Percentiles rank a stretch among this genome's conserved stretches.
These are phyloP conservation scores for Penicillium lividum DNA, from an alignment of 495 filamentous ascomycete species.

Conservation along the genomic window DNA sequence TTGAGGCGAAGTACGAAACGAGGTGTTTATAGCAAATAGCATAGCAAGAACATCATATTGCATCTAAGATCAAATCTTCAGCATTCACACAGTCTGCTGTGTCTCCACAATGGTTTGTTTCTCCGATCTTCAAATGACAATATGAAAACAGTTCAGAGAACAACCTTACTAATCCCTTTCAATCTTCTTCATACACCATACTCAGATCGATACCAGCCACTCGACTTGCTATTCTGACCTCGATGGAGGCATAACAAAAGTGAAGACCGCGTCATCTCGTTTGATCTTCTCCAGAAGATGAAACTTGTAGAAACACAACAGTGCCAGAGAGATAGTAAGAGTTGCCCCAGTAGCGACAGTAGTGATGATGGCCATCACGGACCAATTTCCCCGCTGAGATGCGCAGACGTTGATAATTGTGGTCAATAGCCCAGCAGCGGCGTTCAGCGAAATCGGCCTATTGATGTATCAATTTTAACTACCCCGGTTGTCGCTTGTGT, in stretches of 20 bases:
- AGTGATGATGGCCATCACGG: conserved; percentile 19
- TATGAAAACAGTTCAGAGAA: background rate
- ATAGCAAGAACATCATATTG: background rate
- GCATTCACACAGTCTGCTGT: background rate
- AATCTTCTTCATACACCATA: background rate
- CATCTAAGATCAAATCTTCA: background rate
- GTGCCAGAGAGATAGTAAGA: conserved; percentile 1
- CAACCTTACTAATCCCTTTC: background rate
- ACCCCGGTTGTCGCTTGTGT: too few species aligned
- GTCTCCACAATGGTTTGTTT: background rate
- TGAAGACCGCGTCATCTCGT: conserved; percentile 5
- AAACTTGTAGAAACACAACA: conserved; percentile 14
- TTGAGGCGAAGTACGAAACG: background rate
- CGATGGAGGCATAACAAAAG: background rate
- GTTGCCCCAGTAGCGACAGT: conserved; percentile 13
- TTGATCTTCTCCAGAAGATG: conserved; percentile 10
- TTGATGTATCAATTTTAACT: too few species aligned
- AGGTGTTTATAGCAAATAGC: background rate
- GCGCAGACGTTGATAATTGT: too few species aligned
- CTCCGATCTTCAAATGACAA: background rate
- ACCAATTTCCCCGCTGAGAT: conserved; percentile 16
- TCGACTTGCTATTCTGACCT: background rate
- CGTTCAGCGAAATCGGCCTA: too few species aligned
- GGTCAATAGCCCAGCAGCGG: too few species aligned
- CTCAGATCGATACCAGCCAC: background rate